Conservation (phyloP, 148 eudicot genomes). For the Chenopodium album region DNA sequence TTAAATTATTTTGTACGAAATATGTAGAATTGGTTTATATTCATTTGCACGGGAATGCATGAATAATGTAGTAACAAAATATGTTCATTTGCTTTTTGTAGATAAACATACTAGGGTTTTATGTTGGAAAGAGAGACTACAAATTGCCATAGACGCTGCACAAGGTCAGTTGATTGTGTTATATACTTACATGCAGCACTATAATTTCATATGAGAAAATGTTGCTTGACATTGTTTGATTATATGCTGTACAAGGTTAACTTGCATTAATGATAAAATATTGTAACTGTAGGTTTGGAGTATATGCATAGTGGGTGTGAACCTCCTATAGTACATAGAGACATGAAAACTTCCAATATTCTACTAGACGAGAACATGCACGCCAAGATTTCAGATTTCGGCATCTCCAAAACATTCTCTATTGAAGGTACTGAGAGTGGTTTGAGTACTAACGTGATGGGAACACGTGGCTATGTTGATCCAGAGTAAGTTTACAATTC, state of each 20-base stretch:
- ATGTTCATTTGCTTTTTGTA: no score
- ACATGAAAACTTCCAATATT: slow-evolving; percentile 18
- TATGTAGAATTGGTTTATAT: no score
- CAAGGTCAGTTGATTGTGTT: slow-evolving; percentile 11
- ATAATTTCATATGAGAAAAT: no score
- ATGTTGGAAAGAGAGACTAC: slow-evolving; percentile 24
- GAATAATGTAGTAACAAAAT: no score
- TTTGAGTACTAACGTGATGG: neutral
- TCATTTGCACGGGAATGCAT: no score
- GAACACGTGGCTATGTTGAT: slow-evolving; percentile 17
- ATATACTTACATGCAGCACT: no score
- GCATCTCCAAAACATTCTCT: slow-evolving; percentile 11
- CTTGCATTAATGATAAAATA: neutral
- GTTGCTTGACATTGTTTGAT: neutral
- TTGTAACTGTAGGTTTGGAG: slow-evolving; percentile 5
- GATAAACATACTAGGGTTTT: neutral
- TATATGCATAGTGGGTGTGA: slow-evolving; percentile 17
- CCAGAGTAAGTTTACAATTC: slow-evolving; percentile 14
- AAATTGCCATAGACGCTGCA: slow-evolving; percentile 17
- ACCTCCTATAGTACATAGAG: slow-evolving; percentile 17
- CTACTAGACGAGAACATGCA: slow-evolving; percentile 10
- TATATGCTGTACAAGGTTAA: no score
- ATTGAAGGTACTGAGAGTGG: neutral
- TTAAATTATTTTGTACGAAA: no score
- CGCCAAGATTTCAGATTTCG: slow-evolving; percentile 20